Conservation (phyloP, 2,329 filamentous ascomycete genomes). For the Trichoderma sp. region DNA sequence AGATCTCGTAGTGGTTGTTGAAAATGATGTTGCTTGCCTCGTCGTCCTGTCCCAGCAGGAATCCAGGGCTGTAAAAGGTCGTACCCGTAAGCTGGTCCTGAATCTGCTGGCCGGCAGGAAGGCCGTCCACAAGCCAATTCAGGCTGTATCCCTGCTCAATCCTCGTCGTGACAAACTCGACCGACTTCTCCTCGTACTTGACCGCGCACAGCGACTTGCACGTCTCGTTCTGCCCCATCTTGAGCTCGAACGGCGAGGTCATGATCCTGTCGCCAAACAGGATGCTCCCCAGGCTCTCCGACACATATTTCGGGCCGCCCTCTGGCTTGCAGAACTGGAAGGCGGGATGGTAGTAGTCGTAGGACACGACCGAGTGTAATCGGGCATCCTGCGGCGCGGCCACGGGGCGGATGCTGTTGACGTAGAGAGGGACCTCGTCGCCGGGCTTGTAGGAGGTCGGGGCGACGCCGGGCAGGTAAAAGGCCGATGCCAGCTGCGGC, state of each 20-base stretch:
- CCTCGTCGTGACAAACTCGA: slow-evolving; percentile 78
- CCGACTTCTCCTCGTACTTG: slow-evolving; percentile 65
- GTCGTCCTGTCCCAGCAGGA: slow-evolving; percentile 68
- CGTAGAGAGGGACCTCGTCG: slow-evolving; percentile 81
- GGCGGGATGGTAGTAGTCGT: slow-evolving; percentile 88
- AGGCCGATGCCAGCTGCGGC: slow-evolving; percentile 67
- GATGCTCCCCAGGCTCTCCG: slow-evolving; percentile 87
- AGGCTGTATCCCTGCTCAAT: slow-evolving; percentile 87
- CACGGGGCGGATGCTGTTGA: slow-evolving; percentile 90
- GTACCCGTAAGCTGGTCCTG: slow-evolving; percentile 75
- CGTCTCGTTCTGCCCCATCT: slow-evolving; percentile 83
- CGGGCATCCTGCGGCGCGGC: slow-evolving; percentile 76
- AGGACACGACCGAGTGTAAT: slow-evolving; percentile 90
- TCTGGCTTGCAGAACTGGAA: slow-evolving; percentile 89
- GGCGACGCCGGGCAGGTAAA: slow-evolving; percentile 95
- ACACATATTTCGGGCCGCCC: slow-evolving; percentile 75
- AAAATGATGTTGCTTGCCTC: slow-evolving; percentile 64
- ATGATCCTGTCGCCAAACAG: slow-evolving; percentile 96
- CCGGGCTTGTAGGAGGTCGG: slow-evolving; percentile 86
- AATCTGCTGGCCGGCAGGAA: slow-evolving; percentile 86
- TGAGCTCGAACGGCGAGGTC: slow-evolving; percentile 90
- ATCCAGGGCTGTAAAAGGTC: slow-evolving; percentile 89
- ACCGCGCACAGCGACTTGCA: slow-evolving; percentile 80
- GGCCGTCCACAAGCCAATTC: slow-evolving; percentile 93
- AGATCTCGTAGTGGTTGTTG: slow-evolving; percentile 96